Base-by-base conservation (phyloP, 163 green algal genomes). In the Prototheca cutis region DNA sequence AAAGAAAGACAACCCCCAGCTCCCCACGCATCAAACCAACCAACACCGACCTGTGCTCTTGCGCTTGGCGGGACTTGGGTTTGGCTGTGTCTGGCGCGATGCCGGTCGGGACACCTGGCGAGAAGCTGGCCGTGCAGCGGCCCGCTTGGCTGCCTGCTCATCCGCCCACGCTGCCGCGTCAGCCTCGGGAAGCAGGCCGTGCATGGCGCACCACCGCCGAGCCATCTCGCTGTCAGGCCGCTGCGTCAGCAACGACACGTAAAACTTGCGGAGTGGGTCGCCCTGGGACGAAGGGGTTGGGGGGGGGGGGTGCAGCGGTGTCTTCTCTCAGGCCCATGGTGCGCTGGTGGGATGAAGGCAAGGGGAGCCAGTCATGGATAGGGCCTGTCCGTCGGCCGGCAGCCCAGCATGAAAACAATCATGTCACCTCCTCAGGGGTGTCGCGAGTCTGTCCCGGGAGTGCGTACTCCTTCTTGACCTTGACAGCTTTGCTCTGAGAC, bases 171-270 rank as follows among this genome's bases (percentile, higher is more conserved):
- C 65, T 59, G 79, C 67, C 21, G 82, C 83, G 47, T 84, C 74
- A n/a, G 80, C 79, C 7, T 24, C 49, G 1, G 73, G 28, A 54
- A 90, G 69, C 60, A 90, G 65, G 4, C 83, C 83, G 42, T 81
- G 39, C 10, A 65, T 62, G 29, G 28, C 70, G 6, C 59, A 87
- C 83, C 81, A 93, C 53, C 80, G 81, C 15, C 63, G 65, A 1
- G 84, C 84, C 72, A 93, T 88, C 1, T 81, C 69, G 56, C 80
- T 90, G 19, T 84, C 73, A 5, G 84, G 79, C 49, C 65, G 62
- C 72, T 93, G 82, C 56, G 80, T 34, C 29, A 79, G 66, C 23
- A 91, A 67, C 1, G 73, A 84, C 18, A 60, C 68, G 64, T 77
- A 77, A 40, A 77, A 77, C 30, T 49, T 54, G 54, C 64, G 70